A percentile compares a stretch with the other conserved stretches of the same genome.
Conservation (phyloP, 2,329 filamentous ascomycete genomes). For the Rhinocladiella mackenziei region DNA sequence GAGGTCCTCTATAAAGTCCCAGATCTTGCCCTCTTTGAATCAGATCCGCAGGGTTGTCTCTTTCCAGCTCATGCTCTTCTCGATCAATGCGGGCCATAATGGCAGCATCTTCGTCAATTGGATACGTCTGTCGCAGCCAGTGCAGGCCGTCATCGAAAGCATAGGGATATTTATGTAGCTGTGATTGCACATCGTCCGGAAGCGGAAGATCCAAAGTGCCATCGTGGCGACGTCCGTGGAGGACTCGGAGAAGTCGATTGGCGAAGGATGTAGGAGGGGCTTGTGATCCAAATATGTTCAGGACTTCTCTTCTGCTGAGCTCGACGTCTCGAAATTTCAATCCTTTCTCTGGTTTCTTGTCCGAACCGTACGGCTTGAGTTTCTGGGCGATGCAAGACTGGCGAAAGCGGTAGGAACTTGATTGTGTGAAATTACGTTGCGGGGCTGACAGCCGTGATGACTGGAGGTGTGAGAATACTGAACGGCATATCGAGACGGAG, state of each 20-base stretch:
- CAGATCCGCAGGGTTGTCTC: conserved; percentile 27
- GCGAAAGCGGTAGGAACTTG: conserved; percentile 15
- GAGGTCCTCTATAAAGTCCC: conserved; percentile 33
- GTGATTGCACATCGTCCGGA: conserved; percentile 37
- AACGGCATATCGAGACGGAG: neutral
- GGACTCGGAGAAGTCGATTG: conserved; percentile 33
- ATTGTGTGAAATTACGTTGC: neutral
- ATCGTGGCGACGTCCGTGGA: conserved; percentile 43
- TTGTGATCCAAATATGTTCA: conserved; percentile 19
- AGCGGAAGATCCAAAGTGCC: conserved; percentile 46
- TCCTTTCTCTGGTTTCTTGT: conserved; percentile 24
- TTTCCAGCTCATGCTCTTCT: conserved; percentile 26
- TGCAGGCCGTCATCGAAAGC: conserved; percentile 36
- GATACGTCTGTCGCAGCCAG: conserved; percentile 42
- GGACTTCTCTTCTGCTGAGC: conserved; percentile 17
- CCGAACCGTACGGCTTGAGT: conserved; percentile 20
- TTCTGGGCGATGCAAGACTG: conserved; percentile 8
- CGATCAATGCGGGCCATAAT: conserved; percentile 42
- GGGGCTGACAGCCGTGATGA: neutral
- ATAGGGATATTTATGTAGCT: conserved; percentile 30
- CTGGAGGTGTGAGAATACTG: neutral
- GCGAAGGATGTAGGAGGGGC: conserved; percentile 16
- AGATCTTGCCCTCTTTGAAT: conserved; percentile 38
- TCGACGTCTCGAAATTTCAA: conserved; percentile 23
- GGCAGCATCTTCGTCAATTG: conserved; percentile 47